A percentile compares a stretch with the other conserved stretches of the same genome.
These are phyloP conservation scores for Fusarium cicatricum DNA, from an alignment of 2,329 filamentous ascomycete species.

Conservation along the genomic window DNA sequence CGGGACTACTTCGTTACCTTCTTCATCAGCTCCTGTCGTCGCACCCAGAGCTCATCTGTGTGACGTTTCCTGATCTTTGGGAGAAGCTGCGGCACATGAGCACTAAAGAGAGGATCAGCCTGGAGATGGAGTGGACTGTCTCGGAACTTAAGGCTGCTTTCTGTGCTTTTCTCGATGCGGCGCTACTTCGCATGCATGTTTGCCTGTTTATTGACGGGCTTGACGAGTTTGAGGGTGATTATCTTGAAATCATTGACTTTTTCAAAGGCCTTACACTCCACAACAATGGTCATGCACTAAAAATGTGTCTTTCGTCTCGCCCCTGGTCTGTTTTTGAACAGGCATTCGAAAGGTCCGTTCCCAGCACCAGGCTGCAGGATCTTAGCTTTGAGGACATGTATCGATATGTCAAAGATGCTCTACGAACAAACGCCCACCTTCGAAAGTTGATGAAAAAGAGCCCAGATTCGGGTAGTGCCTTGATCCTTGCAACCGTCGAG, in stretches of 20 bases:
- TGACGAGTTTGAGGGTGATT: slow-evolving; percentile 47
- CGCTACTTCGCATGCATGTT: slow-evolving; percentile 32
- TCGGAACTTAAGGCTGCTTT: slow-evolving; percentile 42
- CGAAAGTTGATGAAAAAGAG: slow-evolving; percentile 18
- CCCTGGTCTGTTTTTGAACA: slow-evolving; percentile 42
- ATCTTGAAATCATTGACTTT: slow-evolving; percentile 41
- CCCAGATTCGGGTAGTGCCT: background rate
- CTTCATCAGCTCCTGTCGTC: slow-evolving; percentile 47
- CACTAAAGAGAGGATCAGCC: slow-evolving; percentile 43
- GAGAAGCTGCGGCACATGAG: slow-evolving; percentile 38
- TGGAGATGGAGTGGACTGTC: slow-evolving; percentile 44
- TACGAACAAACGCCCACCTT: slow-evolving; percentile 26
- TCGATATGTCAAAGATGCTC: slow-evolving; percentile 35
- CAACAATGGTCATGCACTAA: slow-evolving; percentile 29
- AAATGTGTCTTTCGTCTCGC: slow-evolving; percentile 47
- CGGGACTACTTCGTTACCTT: slow-evolving; percentile 48
- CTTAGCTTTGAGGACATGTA: slow-evolving; percentile 42
- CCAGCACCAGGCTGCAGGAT: slow-evolving; percentile 40
- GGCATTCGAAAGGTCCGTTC: slow-evolving; percentile 39
- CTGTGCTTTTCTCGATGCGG: slow-evolving; percentile 31
- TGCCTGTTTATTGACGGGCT: slow-evolving; percentile 47
- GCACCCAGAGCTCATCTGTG: slow-evolving; percentile 37
- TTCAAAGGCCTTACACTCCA: slow-evolving; percentile 36
- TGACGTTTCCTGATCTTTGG: slow-evolving; percentile 44
- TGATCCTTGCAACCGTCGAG: slow-evolving; percentile 32